Base-by-base conservation (phyloP, 1,284 basidiomycete genomes). In the Vanrija sp. region DNA sequence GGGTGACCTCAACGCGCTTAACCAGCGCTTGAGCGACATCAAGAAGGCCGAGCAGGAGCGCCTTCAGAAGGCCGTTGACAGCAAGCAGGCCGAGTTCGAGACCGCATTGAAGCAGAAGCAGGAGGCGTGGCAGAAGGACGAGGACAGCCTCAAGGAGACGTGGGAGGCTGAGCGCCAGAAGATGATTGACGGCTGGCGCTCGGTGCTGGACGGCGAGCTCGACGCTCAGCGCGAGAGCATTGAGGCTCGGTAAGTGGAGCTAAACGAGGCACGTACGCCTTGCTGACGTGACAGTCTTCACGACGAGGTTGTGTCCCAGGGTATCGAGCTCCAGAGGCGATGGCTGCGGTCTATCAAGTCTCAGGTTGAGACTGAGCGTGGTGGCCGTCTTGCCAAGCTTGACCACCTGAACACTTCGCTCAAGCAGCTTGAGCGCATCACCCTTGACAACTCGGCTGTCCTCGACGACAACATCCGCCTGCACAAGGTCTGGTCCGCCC, bases 261-360 rank as follows among this genome's bases (percentile, higher is more conserved):
- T 26, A 7, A 25, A n/a, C 9, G 10, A 23, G n/a, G 9, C 25
- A 50, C 52, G 9, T 34, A 2, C 10, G 21, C 15, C 43, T 4
- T 9, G 52, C 52, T 57, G 54, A 58, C 21, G 29, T 6, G n/a
- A 5, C 60, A 93, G 93, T 46, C 82, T 98, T 61, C 90, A 88
- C 73, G 91, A 96, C 73, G 94, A 96, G 74, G 92, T 98, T 56
- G 84, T 98, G 46, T 88, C 92, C 5, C 94, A 98, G 74, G 95
- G 94, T 21, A 92, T 99, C 65, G 95, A 98, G 79, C 85, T 98
- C 45, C 95, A 98, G 75, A 86, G 93, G 50, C 84, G 91, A 61
- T 98, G 95, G 94, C 89, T 98, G 56, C 86, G 90, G 45, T 92
- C 97, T 54, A 88, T 98, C 82, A 96, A 97, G 79, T 83, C 91